Conservation (phyloP, 305 asterid species). For the Fraxinus nigra region DNA sequence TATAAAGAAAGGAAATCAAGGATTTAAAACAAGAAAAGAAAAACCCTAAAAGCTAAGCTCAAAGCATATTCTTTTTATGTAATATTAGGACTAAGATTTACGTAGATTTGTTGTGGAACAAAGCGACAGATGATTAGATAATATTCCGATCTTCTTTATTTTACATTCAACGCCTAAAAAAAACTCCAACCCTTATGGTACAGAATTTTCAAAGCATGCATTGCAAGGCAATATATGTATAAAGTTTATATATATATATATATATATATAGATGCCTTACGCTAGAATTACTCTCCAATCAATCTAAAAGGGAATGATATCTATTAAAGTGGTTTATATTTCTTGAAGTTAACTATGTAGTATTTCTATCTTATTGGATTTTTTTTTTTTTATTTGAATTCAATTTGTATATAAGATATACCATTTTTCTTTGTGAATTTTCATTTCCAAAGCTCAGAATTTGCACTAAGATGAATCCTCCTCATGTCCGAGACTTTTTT, state of each 20-base stretch:
- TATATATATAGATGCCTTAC: neutral
- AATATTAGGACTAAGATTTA: slow-evolving; percentile 3
- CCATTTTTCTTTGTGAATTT: neutral
- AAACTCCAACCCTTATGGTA: neutral
- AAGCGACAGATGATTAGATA: neutral
- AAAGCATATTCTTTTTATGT: slow-evolving; percentile 1
- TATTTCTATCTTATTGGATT: no score
- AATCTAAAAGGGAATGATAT: neutral
- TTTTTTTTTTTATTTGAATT: neutral
- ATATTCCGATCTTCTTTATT: neutral
- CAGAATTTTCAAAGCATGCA: neutral
- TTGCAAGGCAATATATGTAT: neutral
- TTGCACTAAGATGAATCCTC: no score
- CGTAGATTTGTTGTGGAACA: neutral
- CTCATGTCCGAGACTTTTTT: no score
- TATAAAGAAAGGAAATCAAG: neutral
- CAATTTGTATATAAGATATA: no score
- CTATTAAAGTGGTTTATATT: neutral
- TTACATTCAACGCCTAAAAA: neutral
- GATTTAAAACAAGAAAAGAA: neutral
- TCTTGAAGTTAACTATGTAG: neutral
- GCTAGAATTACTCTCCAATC: neutral
- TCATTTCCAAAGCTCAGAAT: neutral
- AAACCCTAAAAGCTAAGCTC: neutral
- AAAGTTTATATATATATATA: neutral